Evolutionary conservation across 352 stramenopile species (phyloP).

Genomic region (Phytophthora pisi): DNA sequence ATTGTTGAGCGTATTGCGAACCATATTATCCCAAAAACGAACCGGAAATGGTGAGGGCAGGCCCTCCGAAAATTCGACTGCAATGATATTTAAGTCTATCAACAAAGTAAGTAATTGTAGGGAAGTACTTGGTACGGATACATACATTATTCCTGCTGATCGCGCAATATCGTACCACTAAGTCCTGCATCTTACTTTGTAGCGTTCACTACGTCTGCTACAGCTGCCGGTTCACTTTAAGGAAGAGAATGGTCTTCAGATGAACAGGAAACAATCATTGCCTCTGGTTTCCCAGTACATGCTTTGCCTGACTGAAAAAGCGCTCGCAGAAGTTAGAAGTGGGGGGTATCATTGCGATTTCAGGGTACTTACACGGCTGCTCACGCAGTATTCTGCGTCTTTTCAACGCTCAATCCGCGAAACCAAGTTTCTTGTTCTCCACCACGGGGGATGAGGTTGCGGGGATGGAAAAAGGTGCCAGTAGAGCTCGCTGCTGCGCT

Average conservation of each 20-base stretch:
- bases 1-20: not conserved
- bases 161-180: not conserved
- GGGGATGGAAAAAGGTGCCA: not conserved
- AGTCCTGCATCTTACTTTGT: not conserved
- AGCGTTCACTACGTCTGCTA: not conserved
- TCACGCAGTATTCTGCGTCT: not conserved
- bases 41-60: too few species aligned
- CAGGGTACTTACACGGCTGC: not conserved
- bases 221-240: not conserved
- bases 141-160: not conserved
- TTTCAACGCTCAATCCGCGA: not conserved
- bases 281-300: not conserved
- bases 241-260: not conserved
- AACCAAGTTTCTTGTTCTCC: not conserved
- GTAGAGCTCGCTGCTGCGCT: not conserved
- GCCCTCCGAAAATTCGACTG: not conserved
- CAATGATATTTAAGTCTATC: not conserved
- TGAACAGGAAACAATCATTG: not conserved
- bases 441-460: not conserved
- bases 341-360: not conserved
- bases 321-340: not conserved
- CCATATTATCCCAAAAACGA: not conserved
- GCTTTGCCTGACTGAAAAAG: not conserved
- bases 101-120: not conserved
- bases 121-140: not conserved